Percentiles rank a stretch among this genome's conserved stretches.
These are phyloP conservation scores for Cylindrotheca closterium DNA, from an alignment of 108 stramenopile genomes.

Conservation along the genomic window DNA sequence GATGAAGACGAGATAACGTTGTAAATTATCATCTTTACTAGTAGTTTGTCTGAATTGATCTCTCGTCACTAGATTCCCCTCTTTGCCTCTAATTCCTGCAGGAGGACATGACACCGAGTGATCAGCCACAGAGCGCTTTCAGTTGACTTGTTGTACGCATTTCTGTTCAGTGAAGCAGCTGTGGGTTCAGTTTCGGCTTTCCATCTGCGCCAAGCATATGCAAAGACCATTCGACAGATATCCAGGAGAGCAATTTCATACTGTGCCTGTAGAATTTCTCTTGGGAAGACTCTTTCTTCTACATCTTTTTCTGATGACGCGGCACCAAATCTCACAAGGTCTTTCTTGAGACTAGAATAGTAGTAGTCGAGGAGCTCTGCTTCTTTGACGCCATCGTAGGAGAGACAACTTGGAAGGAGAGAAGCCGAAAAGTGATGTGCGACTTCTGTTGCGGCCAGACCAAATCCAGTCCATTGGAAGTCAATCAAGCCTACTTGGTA, in stretches of 20 bases:
- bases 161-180: slow-evolving; percentile 47
- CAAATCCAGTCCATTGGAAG: slow-evolving; percentile 76
- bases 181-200: slow-evolving; percentile 43
- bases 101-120: slow-evolving; percentile 41
- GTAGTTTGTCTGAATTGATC: too few species aligned
- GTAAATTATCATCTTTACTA: slow-evolving; percentile 1
- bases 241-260: slow-evolving; percentile 63
- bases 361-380: slow-evolving; percentile 38
- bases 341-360: slow-evolving; percentile 30
- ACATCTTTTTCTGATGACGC: slow-evolving; percentile 31
- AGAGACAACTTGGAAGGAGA: slow-evolving; percentile 30
- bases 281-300: slow-evolving; percentile 28
- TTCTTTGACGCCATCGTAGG: slow-evolving; percentile 46
- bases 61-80: too few species aligned
- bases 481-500: slow-evolving; percentile 68
- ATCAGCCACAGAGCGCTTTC: slow-evolving; percentile 60
- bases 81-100: too few species aligned
- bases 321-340: slow-evolving; percentile 49
- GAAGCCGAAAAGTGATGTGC: slow-evolving; percentile 62
- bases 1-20: slow-evolving; percentile 17
- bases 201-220: slow-evolving; percentile 67
- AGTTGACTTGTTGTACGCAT: slow-evolving; percentile 63
- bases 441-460: slow-evolving; percentile 75
- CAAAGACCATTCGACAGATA: slow-evolving; percentile 61
- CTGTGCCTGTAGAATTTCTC: slow-evolving; percentile 39